A percentile compares a stretch with the other conserved stretches of the same genome.
phyloP scores from a whole-genome alignment of 2,329 filamentous ascomycete genomes.

The Aspergillus viridinutans region DNA sequence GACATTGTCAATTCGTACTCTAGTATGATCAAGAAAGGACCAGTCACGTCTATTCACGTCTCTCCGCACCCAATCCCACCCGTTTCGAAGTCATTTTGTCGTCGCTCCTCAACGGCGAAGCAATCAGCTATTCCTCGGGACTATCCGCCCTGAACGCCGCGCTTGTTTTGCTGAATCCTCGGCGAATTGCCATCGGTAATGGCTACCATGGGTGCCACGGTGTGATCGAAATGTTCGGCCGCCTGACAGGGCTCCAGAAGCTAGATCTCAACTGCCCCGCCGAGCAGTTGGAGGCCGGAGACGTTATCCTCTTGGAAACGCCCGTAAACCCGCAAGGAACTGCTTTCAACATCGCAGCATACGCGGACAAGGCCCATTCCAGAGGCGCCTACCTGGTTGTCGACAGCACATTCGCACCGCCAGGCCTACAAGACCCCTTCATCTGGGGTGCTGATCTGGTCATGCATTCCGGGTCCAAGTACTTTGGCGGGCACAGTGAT shows the following conservation, averaged over 20 bases:
- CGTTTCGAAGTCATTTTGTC: conserved; percentile 81
- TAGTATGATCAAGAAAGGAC: conserved; percentile 23
- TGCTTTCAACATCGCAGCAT: conserved; percentile 67
- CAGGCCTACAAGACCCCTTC: conserved; percentile 84
- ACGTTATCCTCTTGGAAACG: conserved; percentile 88
- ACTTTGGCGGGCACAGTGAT: conserved; percentile 92
- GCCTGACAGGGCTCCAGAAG: conserved; percentile 69
- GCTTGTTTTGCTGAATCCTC: conserved; percentile 77
- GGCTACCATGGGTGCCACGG: conserved; percentile 95
- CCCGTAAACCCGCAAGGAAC: conserved; percentile 87
- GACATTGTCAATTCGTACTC: not conserved
- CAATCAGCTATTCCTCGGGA: conserved; percentile 77
- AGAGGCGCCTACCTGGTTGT: conserved; percentile 74
- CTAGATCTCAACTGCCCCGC: conserved; percentile 66
- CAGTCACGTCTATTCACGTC: conserved; percentile 76
- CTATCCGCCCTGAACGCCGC: conserved; percentile 85
- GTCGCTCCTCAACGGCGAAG: conserved; percentile 61
- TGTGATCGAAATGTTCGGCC: conserved; percentile 68
- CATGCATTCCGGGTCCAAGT: conserved; percentile 94
- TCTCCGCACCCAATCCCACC: conserved; percentile 71
- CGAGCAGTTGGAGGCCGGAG: conserved; percentile 66
- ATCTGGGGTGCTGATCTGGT: conserved; percentile 74
- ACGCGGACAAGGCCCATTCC: conserved; percentile 66
- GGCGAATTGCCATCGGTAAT: conserved; percentile 72
- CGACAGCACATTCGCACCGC: conserved; percentile 89